Evolutionary conservation across 495 filamentous ascomycete genomes (phyloP), one percentile per base, ranked within the genome.

Genomic region (Aspergillus nidulans): DNA sequence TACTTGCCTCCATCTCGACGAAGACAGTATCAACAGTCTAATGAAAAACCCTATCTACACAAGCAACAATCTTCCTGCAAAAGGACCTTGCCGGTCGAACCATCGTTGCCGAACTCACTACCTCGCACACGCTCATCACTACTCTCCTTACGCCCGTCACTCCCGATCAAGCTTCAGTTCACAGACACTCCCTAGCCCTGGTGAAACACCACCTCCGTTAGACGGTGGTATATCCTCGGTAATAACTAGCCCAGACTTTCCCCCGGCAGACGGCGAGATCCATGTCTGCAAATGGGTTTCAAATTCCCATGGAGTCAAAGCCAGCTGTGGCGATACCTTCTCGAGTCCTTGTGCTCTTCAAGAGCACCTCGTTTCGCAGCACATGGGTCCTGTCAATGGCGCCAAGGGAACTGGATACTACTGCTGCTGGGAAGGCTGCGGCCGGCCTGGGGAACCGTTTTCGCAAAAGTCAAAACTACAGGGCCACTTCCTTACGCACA

Each of bases 381-480:
- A 78, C 34, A 75, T 75, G 69, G 63, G 61, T 12, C 69, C 73
- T 1, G 56, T 77, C 20, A 63, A 73, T 24, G 75, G 75, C 1
- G 66, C 68, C n/a, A 76, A 69, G 57, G 73, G 75, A 1, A 68
- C 65, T 16, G 75, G 75, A n/a, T 77, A 77, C 57, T 77, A 77
- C 48, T 77, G 75, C 48, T 68, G 73, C 57, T 77, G 75, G 75
- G 66, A 71, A 47, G 75, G 73, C 9, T 77, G 75, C 26, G 68
- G 72, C 49, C 75, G 75, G 0, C 75, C 75, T 2, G 62, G 73
- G 36, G 73, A 77, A 49, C 73, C 75, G 3, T 77, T 77, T 42
- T 77, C 75, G 39, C 75, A 77, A 47, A 77, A 77, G 53, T 77
- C 75, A 1, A 77, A 77, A 44, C 67, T 77, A n/a, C 75, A 77